Conservation (phyloP, 2,329 filamentous ascomycete genomes). For the Cladophialophora immunda region DNA sequence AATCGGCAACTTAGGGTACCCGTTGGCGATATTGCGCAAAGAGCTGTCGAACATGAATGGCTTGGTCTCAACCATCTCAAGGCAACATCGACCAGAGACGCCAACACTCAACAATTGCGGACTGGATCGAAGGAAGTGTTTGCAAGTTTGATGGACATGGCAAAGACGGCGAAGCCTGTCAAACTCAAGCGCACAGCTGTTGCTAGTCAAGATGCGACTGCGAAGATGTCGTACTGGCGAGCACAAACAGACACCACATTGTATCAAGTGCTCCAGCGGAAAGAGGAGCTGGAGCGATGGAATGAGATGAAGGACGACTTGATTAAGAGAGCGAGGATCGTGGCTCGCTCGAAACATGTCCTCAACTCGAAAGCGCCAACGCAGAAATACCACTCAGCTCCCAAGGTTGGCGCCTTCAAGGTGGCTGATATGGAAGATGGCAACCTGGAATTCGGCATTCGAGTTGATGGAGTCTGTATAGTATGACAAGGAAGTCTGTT, state of each 20-base stretch:
- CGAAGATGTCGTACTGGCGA: constrained; percentile 45
- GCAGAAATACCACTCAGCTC: neutral
- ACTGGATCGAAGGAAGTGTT: constrained; percentile 55
- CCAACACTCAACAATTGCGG: constrained; percentile 45
- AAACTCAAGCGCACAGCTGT: constrained; percentile 46
- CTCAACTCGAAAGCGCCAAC: neutral
- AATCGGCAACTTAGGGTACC: constrained; percentile 48
- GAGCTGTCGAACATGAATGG: constrained; percentile 52
- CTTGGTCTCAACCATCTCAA: constrained; percentile 46
- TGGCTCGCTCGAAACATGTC: constrained; percentile 7
- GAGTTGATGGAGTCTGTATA: constrained; percentile 26
- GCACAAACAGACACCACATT: constrained; percentile 53
- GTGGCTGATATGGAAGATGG: constrained; percentile 1
- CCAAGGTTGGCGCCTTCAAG: neutral
- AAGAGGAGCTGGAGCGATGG: constrained; percentile 58
- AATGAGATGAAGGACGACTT: constrained; percentile 38
- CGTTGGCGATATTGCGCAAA: constrained; percentile 21
- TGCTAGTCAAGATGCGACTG: neutral
- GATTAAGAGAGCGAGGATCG: constrained; percentile 30
- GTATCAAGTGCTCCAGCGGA: constrained; percentile 55
- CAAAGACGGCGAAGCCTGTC: constrained; percentile 51
- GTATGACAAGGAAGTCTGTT: constrained; percentile 6
- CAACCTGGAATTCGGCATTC: constrained; percentile 15
- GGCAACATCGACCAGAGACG: neutral
- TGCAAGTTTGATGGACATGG: constrained; percentile 52